Percentiles rank a stretch among this genome's conserved stretches.
phyloP scores from a whole-genome alignment of 1,284 basidiomycete genomes.

The Anthracocystis walkeri region DNA sequence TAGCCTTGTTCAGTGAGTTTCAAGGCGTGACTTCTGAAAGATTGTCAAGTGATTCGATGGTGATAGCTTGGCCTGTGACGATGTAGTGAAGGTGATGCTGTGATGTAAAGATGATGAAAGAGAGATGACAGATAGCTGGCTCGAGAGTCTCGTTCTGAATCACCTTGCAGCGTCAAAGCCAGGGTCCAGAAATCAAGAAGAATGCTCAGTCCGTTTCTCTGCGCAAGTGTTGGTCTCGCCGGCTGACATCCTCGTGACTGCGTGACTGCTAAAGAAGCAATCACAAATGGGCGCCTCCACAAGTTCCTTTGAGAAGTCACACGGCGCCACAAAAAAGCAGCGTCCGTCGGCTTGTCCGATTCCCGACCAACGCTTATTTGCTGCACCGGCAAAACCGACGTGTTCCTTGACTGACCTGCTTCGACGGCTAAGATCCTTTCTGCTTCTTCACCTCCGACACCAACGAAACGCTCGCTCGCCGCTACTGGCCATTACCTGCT shows the following conservation, averaged over 20 bases:
- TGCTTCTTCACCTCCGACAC: neutral
- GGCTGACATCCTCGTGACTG: neutral
- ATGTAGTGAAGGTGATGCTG: neutral
- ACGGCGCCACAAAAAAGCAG: neutral
- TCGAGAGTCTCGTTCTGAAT: conserved; percentile 6
- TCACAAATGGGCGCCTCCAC: conserved; percentile 2
- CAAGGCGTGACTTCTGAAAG: neutral
- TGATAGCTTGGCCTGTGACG: neutral
- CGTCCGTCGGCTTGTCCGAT: conserved; percentile 2
- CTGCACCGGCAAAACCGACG: too few species aligned
- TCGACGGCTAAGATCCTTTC: neutral
- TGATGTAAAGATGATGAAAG: neutral
- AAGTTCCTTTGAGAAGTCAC: neutral
- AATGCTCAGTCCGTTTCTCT: conserved; percentile 12
- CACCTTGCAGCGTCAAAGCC: conserved; percentile 4
- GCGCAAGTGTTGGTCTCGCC: conserved; percentile 28
- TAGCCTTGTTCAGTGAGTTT: neutral
- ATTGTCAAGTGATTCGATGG: neutral
- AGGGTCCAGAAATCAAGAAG: conserved; percentile 21
- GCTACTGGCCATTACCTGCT: neutral
- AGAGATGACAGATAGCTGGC: neutral
- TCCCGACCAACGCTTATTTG: neutral
- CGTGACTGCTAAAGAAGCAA: neutral
- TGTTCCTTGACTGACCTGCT: too few species aligned
- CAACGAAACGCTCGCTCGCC: neutral